These are phyloP conservation scores for Didymella pinodella DNA, from an alignment of 2,329 filamentous ascomycete genomes.

Conservation along the genomic window DNA sequence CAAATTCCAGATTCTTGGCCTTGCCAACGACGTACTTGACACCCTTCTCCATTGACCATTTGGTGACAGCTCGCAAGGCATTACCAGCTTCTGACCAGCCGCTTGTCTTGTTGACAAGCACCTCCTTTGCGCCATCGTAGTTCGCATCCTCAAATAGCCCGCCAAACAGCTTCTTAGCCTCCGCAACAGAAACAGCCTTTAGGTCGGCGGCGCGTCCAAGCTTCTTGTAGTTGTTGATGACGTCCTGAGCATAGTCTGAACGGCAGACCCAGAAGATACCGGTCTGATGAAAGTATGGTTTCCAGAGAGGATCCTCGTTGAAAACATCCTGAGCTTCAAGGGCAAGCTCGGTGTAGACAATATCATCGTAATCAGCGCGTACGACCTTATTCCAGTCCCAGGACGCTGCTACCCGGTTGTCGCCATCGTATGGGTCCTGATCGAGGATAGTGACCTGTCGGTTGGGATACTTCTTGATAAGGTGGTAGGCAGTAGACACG, in stretches of 20 bases:
- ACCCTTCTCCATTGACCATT: constrained; percentile 61
- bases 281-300: constrained; percentile 61
- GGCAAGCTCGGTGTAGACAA: constrained; percentile 69
- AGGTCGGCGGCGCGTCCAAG: constrained; percentile 58
- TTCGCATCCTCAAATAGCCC: constrained; percentile 69
- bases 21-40: constrained; percentile 67
- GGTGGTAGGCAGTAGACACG: constrained; percentile 51
- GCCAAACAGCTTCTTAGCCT: constrained; percentile 64
- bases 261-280: constrained; percentile 58
- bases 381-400: constrained; percentile 79
- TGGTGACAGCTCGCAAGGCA: constrained; percentile 63
- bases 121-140: constrained; percentile 66
- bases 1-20: constrained; percentile 59
- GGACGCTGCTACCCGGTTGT: constrained; percentile 64
- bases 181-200: constrained; percentile 55
- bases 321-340: constrained; percentile 72
- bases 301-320: constrained; percentile 64
- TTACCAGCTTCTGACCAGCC: constrained; percentile 72
- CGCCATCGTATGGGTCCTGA: constrained; percentile 42
- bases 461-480: constrained; percentile 52
- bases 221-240: constrained; percentile 60
- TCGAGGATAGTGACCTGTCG: constrained; percentile 54
- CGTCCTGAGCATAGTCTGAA: constrained; percentile 57
- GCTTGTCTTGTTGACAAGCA: constrained; percentile 67
- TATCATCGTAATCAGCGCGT: constrained; percentile 72